Percentiles rank a stretch among this genome's conserved stretches.
phyloP scores from a whole-genome alignment of 2,329 filamentous ascomycete genomes.

The Thelonectria olida region DNA sequence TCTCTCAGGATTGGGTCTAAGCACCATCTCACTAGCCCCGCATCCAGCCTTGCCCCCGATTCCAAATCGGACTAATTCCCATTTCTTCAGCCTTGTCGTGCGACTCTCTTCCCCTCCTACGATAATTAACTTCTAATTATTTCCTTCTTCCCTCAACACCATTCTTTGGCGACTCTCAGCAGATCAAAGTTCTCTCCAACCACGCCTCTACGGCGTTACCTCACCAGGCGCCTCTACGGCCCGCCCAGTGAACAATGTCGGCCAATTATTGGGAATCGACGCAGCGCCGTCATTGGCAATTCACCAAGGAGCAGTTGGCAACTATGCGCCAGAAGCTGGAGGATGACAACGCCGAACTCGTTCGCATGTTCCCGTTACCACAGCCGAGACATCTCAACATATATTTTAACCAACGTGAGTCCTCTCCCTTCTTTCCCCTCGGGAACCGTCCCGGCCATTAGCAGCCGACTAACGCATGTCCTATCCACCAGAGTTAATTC shows the following conservation, averaged over 20 bases:
- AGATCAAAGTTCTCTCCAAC: background rate
- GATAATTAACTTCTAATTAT: background rate
- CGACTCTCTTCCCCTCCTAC: background rate
- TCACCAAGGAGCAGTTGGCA: conserved; percentile 82
- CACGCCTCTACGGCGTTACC: background rate
- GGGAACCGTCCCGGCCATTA: background rate
- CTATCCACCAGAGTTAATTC: conserved; percentile 71
- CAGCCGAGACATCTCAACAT: conserved; percentile 86
- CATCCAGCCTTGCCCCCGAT: conserved; percentile 23
- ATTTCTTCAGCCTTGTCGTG: conserved; percentile 18
- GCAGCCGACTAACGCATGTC: conserved; percentile 12
- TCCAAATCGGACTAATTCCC: conserved; percentile 12
- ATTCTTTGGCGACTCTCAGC: background rate
- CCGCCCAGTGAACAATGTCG: conserved; percentile 68
- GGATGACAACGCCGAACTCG: conserved; percentile 76
- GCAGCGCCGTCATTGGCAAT: conserved; percentile 90
- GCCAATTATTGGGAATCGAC: conserved; percentile 98
- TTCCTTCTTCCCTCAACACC: background rate
- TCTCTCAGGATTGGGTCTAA: background rate
- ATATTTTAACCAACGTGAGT: conserved; percentile 88
- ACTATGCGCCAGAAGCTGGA: conserved; percentile 80
- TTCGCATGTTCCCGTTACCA: conserved; percentile 83
- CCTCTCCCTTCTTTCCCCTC: conserved; percentile 1
- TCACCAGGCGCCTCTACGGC: conserved; percentile 20
- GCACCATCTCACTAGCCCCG: conserved; percentile 18